These are phyloP conservation scores for Syncephalastrum sp. DNA, from an alignment of 371 early-diverging fungal species.

Conservation along the genomic window DNA sequence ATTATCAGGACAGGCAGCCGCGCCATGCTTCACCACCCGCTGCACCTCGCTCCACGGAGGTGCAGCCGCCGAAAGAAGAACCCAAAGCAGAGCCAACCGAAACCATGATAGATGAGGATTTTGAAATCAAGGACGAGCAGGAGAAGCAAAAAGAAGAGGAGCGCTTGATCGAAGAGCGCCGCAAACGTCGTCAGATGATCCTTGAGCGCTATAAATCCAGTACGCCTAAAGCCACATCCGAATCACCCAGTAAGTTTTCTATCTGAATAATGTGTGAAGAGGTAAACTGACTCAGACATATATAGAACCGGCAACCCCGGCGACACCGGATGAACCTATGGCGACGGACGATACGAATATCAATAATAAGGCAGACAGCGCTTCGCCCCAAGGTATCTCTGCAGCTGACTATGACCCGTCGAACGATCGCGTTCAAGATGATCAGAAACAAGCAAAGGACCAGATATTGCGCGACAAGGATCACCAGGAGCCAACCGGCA, in stretches of 20 bases:
- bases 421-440: conserved; percentile 45
- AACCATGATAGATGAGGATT: conserved; percentile 14
- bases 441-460: conserved; percentile 40
- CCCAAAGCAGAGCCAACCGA: no score
- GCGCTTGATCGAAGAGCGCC: conserved; percentile 75
- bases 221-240: conserved; percentile 14
- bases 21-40: no score
- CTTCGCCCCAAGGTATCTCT: conserved; percentile 51
- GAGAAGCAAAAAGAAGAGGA: conserved; percentile 62
- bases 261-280: conserved; percentile 7
- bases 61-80: no score
- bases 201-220: conserved; percentile 58
- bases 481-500: conserved; percentile 33
- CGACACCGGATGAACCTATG: conserved; percentile 15
- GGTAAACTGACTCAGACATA: no score
- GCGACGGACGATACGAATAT: conserved; percentile 9
- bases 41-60: no score
- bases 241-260: conserved; percentile 6
- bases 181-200: conserved; percentile 69
- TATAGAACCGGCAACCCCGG: background rate
- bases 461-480: conserved; percentile 59
- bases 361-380: conserved; percentile 24
- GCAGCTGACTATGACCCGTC: conserved; percentile 80
- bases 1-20: no score
- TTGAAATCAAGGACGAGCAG: conserved; percentile 53